A percentile compares a stretch with the other conserved stretches of the same genome.
These are phyloP conservation scores for Aspergillus persii DNA, from an alignment of 2,329 filamentous ascomycete species.

Conservation along the genomic window DNA sequence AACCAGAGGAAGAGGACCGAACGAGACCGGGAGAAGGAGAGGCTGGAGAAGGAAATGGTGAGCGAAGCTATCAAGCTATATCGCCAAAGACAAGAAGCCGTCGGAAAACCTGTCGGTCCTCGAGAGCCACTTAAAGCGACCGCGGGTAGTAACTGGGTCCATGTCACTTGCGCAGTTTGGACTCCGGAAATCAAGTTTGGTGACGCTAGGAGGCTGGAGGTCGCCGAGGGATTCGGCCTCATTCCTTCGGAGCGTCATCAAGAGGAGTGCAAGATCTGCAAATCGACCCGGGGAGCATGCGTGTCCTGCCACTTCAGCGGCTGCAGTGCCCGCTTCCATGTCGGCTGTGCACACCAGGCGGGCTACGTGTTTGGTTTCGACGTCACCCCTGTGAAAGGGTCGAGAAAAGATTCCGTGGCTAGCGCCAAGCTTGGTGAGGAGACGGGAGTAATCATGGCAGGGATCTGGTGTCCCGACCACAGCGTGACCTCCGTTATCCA, in stretches of 20 bases:
- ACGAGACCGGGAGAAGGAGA: conserved; percentile 85
- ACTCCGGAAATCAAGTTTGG: conserved; percentile 91
- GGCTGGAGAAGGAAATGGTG: conserved; percentile 78
- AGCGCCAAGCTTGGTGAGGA: conserved; percentile 80
- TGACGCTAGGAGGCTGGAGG: conserved; percentile 74
- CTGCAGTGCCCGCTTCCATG: conserved; percentile 64
- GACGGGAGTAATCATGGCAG: conserved; percentile 77
- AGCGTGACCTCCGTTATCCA: conserved; percentile 71
- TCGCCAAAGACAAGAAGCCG: conserved; percentile 75
- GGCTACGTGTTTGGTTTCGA: conserved; percentile 88
- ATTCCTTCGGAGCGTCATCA: conserved; percentile 72
- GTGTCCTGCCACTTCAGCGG: conserved; percentile 68
- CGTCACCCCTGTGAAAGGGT: conserved; percentile 83
- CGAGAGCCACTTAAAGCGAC: conserved; percentile 91
- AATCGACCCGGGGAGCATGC: conserved; percentile 71
- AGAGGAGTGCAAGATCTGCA: conserved; percentile 81
- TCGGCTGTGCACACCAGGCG: conserved; percentile 83
- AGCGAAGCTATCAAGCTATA: conserved; percentile 78
- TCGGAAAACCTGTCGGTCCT: conserved; percentile 77
- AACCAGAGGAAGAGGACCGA: conserved; percentile 87
- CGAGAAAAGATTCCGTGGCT: conserved; percentile 74
- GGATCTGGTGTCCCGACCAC: conserved; percentile 90
- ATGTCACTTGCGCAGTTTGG: conserved; percentile 90
- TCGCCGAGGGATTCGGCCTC: conserved; percentile 84
- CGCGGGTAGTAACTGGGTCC: conserved; percentile 96